Evolutionary conservation across 495 filamentous ascomycete species (phyloP).

Genomic region (Articulospora tetracladia): DNA sequence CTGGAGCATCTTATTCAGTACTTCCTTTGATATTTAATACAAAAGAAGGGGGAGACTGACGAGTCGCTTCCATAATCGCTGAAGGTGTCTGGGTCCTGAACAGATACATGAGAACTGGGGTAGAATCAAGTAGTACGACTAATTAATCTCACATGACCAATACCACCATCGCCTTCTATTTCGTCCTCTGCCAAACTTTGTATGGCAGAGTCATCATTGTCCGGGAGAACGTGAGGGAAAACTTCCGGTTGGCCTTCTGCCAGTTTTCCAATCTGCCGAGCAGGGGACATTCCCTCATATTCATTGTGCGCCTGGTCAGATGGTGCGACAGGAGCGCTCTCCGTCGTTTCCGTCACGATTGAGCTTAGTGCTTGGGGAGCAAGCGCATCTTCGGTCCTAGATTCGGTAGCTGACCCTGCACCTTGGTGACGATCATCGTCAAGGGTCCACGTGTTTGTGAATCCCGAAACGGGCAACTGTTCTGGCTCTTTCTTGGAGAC

Average conservation of each 20-base stretch:
- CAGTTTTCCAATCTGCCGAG: no score
- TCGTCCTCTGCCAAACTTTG: background rate
- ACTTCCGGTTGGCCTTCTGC: background rate
- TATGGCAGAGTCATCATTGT: background rate
- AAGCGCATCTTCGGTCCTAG: no score
- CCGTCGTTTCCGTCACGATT: background rate
- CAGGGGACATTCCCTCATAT: background rate
- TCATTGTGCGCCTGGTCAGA: no score
- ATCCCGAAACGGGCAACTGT: background rate
- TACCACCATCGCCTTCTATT: background rate
- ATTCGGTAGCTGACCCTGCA: no score
- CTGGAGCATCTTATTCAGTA: background rate
- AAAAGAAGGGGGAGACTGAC: background rate
- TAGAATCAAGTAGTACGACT: no score
- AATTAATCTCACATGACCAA: background rate
- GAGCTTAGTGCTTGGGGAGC: background rate
- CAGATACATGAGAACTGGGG: background rate
- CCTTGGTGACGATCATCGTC: background rate
- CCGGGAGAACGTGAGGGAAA: background rate
- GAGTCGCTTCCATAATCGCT: background rate
- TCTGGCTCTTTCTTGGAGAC: background rate
- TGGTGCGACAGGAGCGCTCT: no score
- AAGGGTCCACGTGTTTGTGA: background rate
- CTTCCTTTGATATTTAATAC: background rate
- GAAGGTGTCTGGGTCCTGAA: background rate